phyloP scores from a whole-genome alignment of 73 alveolate species.

The Paraurostyla sp. region DNA sequence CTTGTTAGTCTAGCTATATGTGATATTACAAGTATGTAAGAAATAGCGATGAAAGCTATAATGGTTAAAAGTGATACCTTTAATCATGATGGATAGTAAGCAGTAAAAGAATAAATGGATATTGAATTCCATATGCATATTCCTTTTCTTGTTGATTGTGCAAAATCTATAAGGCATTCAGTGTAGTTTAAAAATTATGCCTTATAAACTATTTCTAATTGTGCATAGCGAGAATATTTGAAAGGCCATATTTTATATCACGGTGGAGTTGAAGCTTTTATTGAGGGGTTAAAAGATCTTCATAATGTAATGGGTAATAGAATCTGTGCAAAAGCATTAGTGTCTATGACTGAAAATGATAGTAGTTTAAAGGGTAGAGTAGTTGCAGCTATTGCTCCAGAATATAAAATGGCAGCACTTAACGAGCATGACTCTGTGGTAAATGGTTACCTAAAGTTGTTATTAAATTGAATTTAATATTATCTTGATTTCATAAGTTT shows the following conservation, averaged over 20 bases:
- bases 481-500: background rate
- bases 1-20: conserved; percentile 48
- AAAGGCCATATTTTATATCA: conserved; percentile 56
- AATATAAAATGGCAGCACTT: conserved; percentile 52
- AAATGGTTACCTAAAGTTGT: background rate
- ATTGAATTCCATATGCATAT: conserved; percentile 72
- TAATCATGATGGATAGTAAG: background rate
- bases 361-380: conserved; percentile 59
- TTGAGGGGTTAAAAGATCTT: conserved; percentile 63
- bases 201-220: conserved; percentile 63
- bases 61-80: conserved; percentile 54
- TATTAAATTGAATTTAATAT: background rate
- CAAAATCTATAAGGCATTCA: conserved; percentile 56
- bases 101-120: conserved; percentile 64
- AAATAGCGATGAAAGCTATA: conserved; percentile 71
- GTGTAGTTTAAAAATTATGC: conserved; percentile 67
- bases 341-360: conserved; percentile 56
- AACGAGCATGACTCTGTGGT: conserved; percentile 50
- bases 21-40: conserved; percentile 66
- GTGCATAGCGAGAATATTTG: conserved; percentile 56
- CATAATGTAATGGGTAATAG: conserved; percentile 70
- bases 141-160: conserved; percentile 71
- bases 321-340: conserved; percentile 67
- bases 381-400: conserved; percentile 57
- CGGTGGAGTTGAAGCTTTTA: conserved; percentile 66